Evolutionary conservation across 1,284 basidiomycete genomes (phyloP), one percentile per base, ranked within the genome.

Genomic region (Malassezia nana): DNA sequence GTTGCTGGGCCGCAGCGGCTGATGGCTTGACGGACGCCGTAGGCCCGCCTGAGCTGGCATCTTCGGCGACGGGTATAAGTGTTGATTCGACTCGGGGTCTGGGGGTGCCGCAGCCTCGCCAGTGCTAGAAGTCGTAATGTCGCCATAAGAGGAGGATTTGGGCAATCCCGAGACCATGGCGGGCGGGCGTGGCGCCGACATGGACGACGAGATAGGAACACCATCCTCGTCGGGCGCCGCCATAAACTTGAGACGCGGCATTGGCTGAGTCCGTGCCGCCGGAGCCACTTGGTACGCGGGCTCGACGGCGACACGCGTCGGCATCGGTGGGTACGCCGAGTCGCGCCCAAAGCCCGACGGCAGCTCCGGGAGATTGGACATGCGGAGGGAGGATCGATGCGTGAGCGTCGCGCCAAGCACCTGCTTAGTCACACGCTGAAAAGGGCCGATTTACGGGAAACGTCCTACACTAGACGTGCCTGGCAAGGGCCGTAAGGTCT

Each of bases 261-360:
- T 52, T 9, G 59, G 35, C 60, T 13, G 59, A 55, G 33, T 55
- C 57, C 29, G 59, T 33, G 33, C 62, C 47, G 4, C 40, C 46
- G 26, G 28, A 7, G 43, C 29, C 3, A 29, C 28, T 15, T 29
- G 44, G 15, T 22, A 16, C 29, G 44, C 18, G n/a, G 16, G 31
- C 20, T 16, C 18, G 15, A 9, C 16, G 18, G 20, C n/a, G 9
- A 29, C 18, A 12, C 31, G 51, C 28, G 53, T 25, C 15, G 61
- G 60, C n/a, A 64, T 62, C n/a, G 67, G 67, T 7, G 67, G 67
- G 44, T 66, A 70, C 5, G 64, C 60, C 24, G 64, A 66, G 39
- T 65, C 60, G 39, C 58, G 62, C 52, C 67, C 67, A 30, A 70
- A 70, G 33, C 65, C 63, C 2, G 61, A 28, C n/a, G 67, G 67